Evolutionary conservation across 495 filamentous ascomycete genomes (phyloP).

Genomic region (Sordaria brevicollis): DNA sequence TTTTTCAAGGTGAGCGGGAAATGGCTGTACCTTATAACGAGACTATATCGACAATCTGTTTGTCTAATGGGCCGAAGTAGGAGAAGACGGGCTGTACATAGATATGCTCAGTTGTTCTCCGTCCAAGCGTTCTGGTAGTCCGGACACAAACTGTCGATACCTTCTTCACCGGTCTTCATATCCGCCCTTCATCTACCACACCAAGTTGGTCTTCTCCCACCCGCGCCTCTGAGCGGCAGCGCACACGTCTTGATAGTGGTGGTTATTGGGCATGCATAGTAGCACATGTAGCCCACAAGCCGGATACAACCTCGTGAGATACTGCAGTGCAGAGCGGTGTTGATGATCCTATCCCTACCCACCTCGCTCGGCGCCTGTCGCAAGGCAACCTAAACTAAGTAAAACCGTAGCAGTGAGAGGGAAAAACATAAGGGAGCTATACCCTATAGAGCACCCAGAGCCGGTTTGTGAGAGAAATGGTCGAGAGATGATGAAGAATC

Average conservation of each 20-base stretch:
- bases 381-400: not conserved
- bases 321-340: not conserved
- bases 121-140: not conserved
- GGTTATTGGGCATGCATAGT: not conserved
- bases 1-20: not conserved
- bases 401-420: not conserved
- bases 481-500: not conserved
- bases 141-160: not conserved
- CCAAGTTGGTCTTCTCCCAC: conserved; percentile 8
- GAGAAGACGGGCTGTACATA: not conserved
- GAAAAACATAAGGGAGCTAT: not conserved
- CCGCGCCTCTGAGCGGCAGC: not conserved
- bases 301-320: not conserved
- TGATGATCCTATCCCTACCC: not conserved
- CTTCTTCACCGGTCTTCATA: conserved; percentile 21
- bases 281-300: not conserved
- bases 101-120: not conserved
- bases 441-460: not conserved
- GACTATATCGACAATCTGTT: not conserved
- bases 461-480: not conserved
- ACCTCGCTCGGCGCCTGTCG: not conserved
- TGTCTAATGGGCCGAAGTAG: not conserved
- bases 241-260: not conserved
- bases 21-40: not conserved
- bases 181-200: conserved; percentile 14